phyloP scores from a whole-genome alignment of 2,329 filamentous ascomycete genomes.

The Aspergillus sp. region DNA sequence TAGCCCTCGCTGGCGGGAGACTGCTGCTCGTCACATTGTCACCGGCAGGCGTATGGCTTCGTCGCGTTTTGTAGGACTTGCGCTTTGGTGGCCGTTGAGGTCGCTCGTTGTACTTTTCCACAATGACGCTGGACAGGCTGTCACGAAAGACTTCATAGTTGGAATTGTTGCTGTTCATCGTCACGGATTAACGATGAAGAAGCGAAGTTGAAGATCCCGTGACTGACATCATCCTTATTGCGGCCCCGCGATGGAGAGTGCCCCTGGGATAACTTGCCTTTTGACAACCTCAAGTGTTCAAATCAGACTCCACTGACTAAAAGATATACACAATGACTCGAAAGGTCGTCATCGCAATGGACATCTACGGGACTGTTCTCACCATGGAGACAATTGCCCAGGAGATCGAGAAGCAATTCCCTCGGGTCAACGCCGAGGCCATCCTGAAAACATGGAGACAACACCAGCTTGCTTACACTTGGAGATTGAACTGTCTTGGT shows the following conservation, averaged over 20 bases:
- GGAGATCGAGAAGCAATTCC: constrained; percentile 51
- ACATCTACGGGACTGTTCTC: constrained; percentile 66
- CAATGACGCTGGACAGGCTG: constrained; percentile 60
- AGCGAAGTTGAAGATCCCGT: too few species aligned
- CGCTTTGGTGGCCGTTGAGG: constrained; percentile 35
- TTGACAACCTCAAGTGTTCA: too few species aligned
- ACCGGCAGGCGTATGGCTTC: constrained; percentile 2
- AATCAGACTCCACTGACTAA: too few species aligned
- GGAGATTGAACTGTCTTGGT: constrained; percentile 70
- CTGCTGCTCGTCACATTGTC: neutral
- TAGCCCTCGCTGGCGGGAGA: constrained; percentile 17
- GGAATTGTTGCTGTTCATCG: constrained; percentile 1
- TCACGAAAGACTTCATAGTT: constrained; percentile 68
- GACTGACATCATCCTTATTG: constrained; percentile 4
- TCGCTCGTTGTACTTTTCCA: constrained; percentile 51
- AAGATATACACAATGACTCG: constrained; percentile 8
- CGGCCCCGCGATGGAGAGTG: neutral
- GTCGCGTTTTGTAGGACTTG: constrained; percentile 15
- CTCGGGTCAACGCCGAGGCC: constrained; percentile 46
- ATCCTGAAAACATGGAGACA: constrained; percentile 57
- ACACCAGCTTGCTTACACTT: constrained; percentile 70
- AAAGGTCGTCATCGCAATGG: constrained; percentile 56
- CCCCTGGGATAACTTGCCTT: neutral
- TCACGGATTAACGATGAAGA: neutral
- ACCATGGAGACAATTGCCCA: constrained; percentile 61